Evolutionary conservation across 2,329 filamentous ascomycete species (phyloP).

Genomic region (Aspergillus ruber): DNA sequence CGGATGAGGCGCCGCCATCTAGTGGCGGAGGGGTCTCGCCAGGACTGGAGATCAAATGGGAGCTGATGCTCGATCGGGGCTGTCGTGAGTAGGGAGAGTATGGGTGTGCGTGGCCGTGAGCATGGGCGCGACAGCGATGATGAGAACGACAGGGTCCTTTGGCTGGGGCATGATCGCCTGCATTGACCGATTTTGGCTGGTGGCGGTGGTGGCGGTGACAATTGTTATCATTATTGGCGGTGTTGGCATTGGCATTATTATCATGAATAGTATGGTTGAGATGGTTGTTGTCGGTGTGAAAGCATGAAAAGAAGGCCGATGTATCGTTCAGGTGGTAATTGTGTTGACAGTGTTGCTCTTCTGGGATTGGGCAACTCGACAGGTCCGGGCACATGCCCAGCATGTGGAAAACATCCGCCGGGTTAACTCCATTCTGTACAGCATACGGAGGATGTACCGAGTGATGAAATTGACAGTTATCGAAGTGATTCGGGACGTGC

Average conservation of each 20-base stretch:
- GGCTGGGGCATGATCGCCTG: slow-evolving; percentile 11
- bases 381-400: slow-evolving; percentile 29
- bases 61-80: slow-evolving; percentile 31
- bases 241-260: neutral
- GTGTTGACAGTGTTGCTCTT: slow-evolving; percentile 9
- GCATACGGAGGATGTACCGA: slow-evolving; percentile 19
- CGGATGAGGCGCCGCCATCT: slow-evolving; percentile 27
- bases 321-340: slow-evolving; percentile 17
- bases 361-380: slow-evolving; percentile 18
- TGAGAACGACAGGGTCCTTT: slow-evolving; percentile 28
- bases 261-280: slow-evolving; percentile 9
- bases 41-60: slow-evolving; percentile 30
- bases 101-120: slow-evolving; percentile 27
- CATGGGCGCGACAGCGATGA: slow-evolving; percentile 27
- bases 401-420: slow-evolving; percentile 31
- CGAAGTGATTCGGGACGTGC: slow-evolving; percentile 16
- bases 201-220: neutral
- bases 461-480: slow-evolving; percentile 19
- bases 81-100: slow-evolving; percentile 31
- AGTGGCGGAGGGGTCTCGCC: slow-evolving; percentile 32
- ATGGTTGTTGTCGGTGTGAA: slow-evolving; percentile 26
- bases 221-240: neutral
- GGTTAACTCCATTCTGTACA: slow-evolving; percentile 25
- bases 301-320: slow-evolving; percentile 22
- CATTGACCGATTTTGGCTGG: slow-evolving; percentile 21